These are phyloP conservation scores for Aspergillus ochraceus DNA, from an alignment of 2,329 filamentous ascomycete genomes.

Conservation along the genomic window DNA sequence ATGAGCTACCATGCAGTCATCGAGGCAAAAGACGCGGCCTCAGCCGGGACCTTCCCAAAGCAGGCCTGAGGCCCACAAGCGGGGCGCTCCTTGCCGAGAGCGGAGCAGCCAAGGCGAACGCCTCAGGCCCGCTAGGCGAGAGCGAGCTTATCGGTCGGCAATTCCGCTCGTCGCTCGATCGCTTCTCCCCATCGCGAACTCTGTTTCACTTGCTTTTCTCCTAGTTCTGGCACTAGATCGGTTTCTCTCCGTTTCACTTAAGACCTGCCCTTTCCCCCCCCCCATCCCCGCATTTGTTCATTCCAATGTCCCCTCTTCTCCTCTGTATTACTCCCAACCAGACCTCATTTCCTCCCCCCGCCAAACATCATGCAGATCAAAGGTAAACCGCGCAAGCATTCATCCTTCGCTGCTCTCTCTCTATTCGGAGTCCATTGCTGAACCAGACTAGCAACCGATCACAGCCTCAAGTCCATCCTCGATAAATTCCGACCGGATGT, in stretches of 20 bases:
- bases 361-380: background rate
- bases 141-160: background rate
- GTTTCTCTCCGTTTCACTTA: too few species aligned
- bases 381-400: background rate
- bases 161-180: background rate
- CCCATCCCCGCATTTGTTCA: background rate
- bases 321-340: background rate
- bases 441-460: background rate
- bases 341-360: background rate
- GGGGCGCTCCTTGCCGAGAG: background rate
- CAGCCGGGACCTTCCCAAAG: too few species aligned
- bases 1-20: too few species aligned
- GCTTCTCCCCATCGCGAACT: background rate
- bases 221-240: too few species aligned
- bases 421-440: background rate
- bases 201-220: too few species aligned
- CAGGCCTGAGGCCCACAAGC: background rate
- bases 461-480: slow-evolving; percentile 24
- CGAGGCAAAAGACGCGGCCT: too few species aligned
- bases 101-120: background rate
- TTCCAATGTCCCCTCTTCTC: background rate
- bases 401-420: background rate
- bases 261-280: too few species aligned
- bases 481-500: slow-evolving; percentile 44
- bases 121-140: too few species aligned